Conservation (phyloP, 306 rosid species). For the Corylus avellana region DNA sequence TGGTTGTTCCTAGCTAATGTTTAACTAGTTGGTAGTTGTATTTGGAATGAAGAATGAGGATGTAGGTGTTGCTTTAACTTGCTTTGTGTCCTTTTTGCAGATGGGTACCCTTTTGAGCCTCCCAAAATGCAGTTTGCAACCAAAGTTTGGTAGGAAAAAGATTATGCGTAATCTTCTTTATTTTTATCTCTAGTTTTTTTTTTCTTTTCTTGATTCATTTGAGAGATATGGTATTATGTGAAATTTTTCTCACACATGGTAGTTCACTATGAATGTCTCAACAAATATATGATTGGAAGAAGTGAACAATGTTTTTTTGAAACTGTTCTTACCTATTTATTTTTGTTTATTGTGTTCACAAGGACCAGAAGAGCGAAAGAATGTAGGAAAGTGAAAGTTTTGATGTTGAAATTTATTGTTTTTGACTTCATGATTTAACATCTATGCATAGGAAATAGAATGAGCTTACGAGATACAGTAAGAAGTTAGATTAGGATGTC, state of each 20-base stretch:
- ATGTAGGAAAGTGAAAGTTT: not conserved
- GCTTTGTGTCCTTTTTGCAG: constrained; percentile 43
- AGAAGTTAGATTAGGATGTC: not conserved
- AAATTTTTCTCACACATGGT: not conserved
- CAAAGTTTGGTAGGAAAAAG: constrained; percentile 75
- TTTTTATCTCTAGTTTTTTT: not conserved
- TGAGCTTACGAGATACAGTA: not conserved
- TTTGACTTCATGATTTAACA: not conserved
- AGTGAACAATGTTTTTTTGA: not conserved
- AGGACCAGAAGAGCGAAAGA: not conserved
- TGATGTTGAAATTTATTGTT: not conserved
- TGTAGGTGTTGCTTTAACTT: constrained; percentile 13
- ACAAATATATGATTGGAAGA: too few species aligned
- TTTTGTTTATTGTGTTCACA: not conserved
- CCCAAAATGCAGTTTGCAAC: constrained; percentile 94
- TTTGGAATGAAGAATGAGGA: not conserved
- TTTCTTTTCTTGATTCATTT: not conserved
- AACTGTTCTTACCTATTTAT: not conserved
- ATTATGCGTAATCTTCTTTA: not conserved
- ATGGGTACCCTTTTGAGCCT: constrained; percentile 96
- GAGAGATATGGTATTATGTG: not conserved
- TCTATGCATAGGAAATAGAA: not conserved
- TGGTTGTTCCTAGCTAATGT: not conserved
- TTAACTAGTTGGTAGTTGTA: constrained; percentile 5
- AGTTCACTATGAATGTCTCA: not conserved